Base-by-base conservation (phyloP, 2,329 filamentous ascomycete genomes). In the Aspergillus viridinutans region DNA sequence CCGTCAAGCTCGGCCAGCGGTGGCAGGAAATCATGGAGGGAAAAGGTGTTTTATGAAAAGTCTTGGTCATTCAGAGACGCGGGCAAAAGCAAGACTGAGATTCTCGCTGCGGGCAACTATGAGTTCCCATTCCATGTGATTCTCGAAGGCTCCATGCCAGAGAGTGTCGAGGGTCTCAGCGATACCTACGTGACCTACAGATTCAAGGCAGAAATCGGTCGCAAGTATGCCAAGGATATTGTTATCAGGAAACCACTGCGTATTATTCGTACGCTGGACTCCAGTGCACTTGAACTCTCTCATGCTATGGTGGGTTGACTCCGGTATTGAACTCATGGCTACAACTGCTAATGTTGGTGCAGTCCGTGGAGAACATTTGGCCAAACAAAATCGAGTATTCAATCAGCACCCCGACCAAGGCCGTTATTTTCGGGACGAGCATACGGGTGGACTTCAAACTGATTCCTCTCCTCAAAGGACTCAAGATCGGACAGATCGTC, bases 361-460 rank as follows among this genome's bases (percentile, higher is more conserved):
- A 84, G 79, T 82, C 90, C 61, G 92, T 97, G 62, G 92, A 97
- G 74, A 97, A 97, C 69, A 89, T 96, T 61, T 99, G 94, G 94
- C 90, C 92, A 5, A 94, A 96, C 78, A 99, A 99, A 80, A 85
- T 97, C 66, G 90, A 96, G 72, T 99, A 99, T 77, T 93, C 91
- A 29, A 92, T 99, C 61, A 86, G 90, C 57, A 90, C 96, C 10
- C 93, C 94, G 0, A 92, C 91, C 68, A 97, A 97, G 77, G 94
- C 94, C 1, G 88, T 96, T 54, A 89, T 96, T 20, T 96, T 97
- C 67, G 94, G 94, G 51, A 95, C 90, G n/a, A 83, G 83, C 23
- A 86, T 97, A 50, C 85, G 87, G 1, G 82, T 96, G 58, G 87
- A 96, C 65, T 93, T 97, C 78, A 86, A 90, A 61, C 86, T 97